phyloP scores from a whole-genome alignment of 306 rosid species.

The Prunus padus region DNA sequence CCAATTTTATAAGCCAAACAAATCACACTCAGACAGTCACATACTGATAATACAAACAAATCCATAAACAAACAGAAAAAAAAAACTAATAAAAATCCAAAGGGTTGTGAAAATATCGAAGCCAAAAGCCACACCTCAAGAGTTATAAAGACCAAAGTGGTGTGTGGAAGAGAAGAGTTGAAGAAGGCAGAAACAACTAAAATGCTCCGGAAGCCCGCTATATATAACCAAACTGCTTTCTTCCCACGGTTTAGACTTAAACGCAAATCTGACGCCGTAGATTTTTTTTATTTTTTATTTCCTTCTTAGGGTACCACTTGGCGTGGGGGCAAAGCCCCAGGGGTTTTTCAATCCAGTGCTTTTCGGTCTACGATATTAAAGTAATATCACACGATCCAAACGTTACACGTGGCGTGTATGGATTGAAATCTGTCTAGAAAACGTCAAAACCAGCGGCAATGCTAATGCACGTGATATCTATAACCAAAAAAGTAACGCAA shows the following conservation, averaged over 20 bases:
- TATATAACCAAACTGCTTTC: neutral
- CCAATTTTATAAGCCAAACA: neutral
- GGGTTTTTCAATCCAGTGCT: neutral
- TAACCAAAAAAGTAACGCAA: neutral
- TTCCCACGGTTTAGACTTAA: neutral
- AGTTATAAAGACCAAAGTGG: neutral
- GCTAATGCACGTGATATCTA: slow-evolving; percentile 13
- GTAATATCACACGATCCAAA: neutral
- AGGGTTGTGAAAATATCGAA: neutral
- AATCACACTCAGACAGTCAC: neutral
- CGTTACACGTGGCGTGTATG: neutral
- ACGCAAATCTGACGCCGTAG: slow-evolving; percentile 7
- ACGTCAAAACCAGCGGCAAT: slow-evolving; percentile 3
- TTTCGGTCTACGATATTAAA: neutral
- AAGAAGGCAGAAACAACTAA: neutral
- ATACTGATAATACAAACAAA: neutral
- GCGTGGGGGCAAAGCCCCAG: neutral
- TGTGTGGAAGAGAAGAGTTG: neutral
- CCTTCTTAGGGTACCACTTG: slow-evolving; percentile 7
- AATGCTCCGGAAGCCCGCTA: neutral
- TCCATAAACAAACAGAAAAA: neutral
- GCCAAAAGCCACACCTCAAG: neutral
- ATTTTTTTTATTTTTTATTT: too few species aligned
- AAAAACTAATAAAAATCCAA: neutral
- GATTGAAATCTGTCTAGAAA: neutral